Percentiles rank a stretch among this genome's conserved stretches.
Conservation (phyloP, 179 eudicot genomes). For the Beta lomatogona region DNA sequence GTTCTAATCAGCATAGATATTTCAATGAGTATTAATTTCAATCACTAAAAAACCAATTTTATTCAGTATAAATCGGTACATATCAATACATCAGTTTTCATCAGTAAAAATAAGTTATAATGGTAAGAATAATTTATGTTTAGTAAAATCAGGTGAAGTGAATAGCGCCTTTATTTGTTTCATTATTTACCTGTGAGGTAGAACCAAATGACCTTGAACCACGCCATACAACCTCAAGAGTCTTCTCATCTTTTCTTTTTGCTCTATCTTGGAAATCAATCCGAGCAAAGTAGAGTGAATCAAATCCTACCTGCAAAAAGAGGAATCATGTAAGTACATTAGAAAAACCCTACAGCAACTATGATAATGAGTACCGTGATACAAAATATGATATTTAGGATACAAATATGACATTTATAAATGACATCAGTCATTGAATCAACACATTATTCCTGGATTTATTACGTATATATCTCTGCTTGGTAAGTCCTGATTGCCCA, state of each 20-base stretch:
- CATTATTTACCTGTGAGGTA: constrained; percentile 67
- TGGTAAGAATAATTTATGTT: no score
- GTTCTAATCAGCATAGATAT: no score
- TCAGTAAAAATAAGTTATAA: no score
- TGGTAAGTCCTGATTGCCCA: background rate
- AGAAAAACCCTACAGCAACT: background rate
- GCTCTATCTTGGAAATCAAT: constrained; percentile 97
- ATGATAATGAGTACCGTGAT: background rate
- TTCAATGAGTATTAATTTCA: no score
- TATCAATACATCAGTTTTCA: no score
- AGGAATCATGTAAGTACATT: constrained; percentile 11
- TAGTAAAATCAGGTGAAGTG: no score
- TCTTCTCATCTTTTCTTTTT: constrained; percentile 64
- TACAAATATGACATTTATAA: background rate
- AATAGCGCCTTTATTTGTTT: background rate
- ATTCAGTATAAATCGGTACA: no score
- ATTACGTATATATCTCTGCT: background rate
- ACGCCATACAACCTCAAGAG: constrained; percentile 87
- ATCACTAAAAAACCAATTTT: no score
- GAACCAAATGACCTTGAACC: constrained; percentile 85
- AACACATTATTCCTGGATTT: background rate
- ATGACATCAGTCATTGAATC: no score
- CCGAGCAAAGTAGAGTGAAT: constrained; percentile 85
- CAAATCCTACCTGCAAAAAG: constrained; percentile 76
- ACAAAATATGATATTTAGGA: background rate